Percentiles rank a stretch among this genome's conserved stretches.
Evolutionary conservation across 495 filamentous ascomycete genomes (phyloP).

Genomic region (Aspergillus egyptiacus): DNA sequence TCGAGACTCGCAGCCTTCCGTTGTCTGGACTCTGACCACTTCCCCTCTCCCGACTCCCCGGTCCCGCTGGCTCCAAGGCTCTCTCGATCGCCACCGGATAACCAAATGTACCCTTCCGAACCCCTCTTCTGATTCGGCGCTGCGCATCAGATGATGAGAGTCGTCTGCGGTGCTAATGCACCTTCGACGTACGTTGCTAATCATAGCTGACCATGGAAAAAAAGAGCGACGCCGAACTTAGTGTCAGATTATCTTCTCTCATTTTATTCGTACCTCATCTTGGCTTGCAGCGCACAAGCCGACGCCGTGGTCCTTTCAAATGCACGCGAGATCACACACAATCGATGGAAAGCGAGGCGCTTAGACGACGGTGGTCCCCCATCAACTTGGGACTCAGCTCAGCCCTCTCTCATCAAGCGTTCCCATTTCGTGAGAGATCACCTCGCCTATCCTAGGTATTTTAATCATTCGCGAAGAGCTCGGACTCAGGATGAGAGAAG

Average conservation of each 20-base stretch:
- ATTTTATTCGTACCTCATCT: background rate
- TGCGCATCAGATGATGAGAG: slow-evolving; percentile 33
- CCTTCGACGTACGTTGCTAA: slow-evolving; percentile 10
- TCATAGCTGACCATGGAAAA: slow-evolving; percentile 1
- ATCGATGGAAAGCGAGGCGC: slow-evolving; percentile 2
- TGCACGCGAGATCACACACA: slow-evolving; percentile 8
- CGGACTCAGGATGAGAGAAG: too few relatives aligned
- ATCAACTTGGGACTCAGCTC: too few relatives aligned
- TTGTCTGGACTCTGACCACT: background rate
- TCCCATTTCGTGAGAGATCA: too few relatives aligned
- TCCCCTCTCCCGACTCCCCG: slow-evolving; percentile 3
- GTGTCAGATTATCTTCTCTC: background rate
- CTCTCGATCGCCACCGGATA: slow-evolving; percentile 17
- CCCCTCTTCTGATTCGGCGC: slow-evolving; percentile 19
- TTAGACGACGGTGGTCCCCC: too few relatives aligned
- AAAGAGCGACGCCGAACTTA: background rate
- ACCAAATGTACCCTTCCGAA: slow-evolving; percentile 7
- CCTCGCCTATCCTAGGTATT: too few relatives aligned
- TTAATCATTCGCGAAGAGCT: background rate
- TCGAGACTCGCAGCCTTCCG: too few relatives aligned
- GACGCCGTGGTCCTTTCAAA: background rate
- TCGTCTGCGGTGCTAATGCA: slow-evolving; percentile 34
- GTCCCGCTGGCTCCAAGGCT: slow-evolving; percentile 16
- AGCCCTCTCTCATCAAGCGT: too few relatives aligned
- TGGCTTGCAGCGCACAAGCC: slow-evolving; percentile 4